Evolutionary conservation across 1,284 basidiomycete species (phyloP).

Genomic region (Lentinula novae-zelandiae): DNA sequence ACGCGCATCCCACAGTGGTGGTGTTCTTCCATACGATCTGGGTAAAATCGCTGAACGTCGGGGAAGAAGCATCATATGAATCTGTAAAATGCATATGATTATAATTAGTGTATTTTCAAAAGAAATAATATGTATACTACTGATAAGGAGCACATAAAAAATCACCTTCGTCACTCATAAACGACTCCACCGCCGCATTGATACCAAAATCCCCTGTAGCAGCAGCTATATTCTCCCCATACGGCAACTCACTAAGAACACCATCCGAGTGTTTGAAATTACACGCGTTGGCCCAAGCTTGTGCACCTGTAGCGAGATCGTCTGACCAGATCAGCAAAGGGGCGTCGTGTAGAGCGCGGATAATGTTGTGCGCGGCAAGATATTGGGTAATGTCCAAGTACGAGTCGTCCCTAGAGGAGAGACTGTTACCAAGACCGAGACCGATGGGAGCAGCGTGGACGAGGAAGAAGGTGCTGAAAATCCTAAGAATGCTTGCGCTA

Average conservation of each 20-base stretch:
- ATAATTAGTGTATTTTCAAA: neutral
- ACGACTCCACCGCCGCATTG: slow-evolving; percentile 39
- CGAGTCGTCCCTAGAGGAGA: slow-evolving; percentile 17
- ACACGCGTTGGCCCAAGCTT: slow-evolving; percentile 47
- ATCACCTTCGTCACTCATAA: slow-evolving; percentile 47
- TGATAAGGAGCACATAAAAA: slow-evolving; percentile 11
- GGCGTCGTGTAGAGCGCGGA: slow-evolving; percentile 41
- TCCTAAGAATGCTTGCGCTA: slow-evolving; percentile 19
- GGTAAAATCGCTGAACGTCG: slow-evolving; percentile 44
- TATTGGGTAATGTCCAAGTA: slow-evolving; percentile 29
- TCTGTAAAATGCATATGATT: slow-evolving; percentile 19
- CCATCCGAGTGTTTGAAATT: slow-evolving; percentile 44
- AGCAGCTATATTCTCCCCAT: slow-evolving; percentile 55
- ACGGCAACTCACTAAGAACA: slow-evolving; percentile 31
- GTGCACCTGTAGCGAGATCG: slow-evolving; percentile 40
- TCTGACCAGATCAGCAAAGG: slow-evolving; percentile 42
- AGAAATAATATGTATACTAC: slow-evolving; percentile 2
- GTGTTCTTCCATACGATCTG: slow-evolving; percentile 58
- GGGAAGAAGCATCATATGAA: slow-evolving; percentile 32
- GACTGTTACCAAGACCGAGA: neutral
- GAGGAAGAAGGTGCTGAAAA: slow-evolving; percentile 19
- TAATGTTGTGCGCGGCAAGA: slow-evolving; percentile 43
- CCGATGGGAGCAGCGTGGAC: slow-evolving; percentile 1
- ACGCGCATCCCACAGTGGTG: slow-evolving; percentile 48
- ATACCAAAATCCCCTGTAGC: slow-evolving; percentile 47